phyloP scores from a whole-genome alignment of 768 basidiomycete genomes.

The Suillus alpinus region DNA sequence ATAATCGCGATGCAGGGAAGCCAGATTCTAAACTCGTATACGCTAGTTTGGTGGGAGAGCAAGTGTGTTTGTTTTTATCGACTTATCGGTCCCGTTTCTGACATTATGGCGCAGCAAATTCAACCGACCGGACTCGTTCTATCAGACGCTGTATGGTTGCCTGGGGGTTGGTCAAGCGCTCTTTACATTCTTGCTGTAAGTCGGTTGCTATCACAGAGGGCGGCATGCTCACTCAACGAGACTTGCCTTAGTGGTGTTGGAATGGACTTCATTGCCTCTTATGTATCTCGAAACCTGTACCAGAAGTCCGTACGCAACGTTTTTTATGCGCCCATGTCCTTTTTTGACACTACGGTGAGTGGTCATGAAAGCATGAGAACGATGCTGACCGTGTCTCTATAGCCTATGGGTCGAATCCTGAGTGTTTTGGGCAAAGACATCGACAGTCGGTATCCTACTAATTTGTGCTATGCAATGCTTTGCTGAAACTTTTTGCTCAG shows the following conservation, averaged over 20 bases:
- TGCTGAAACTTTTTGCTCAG: neutral
- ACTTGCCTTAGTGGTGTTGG: constrained; percentile 41
- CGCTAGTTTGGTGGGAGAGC: constrained; percentile 70
- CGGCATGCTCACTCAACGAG: neutral
- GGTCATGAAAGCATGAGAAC: neutral
- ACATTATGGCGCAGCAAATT: constrained; percentile 35
- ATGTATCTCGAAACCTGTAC: constrained; percentile 64
- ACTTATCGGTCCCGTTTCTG: neutral
- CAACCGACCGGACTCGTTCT: constrained; percentile 50
- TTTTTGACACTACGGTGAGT: constrained; percentile 66
- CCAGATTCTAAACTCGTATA: constrained; percentile 62
- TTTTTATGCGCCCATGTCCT: constrained; percentile 71
- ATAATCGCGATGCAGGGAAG: constrained; percentile 59
- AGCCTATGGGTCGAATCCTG: constrained; percentile 60
- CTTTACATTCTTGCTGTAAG: constrained; percentile 59
- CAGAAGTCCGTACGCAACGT: constrained; percentile 51
- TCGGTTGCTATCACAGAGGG: neutral
- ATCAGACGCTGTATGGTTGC: constrained; percentile 61
- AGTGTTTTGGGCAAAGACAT: constrained; percentile 66
- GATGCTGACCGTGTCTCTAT: neutral
- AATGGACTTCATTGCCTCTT: constrained; percentile 55
- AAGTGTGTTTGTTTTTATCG: constrained; percentile 38
- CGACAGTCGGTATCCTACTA: constrained; percentile 40
- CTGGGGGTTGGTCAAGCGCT: constrained; percentile 56
- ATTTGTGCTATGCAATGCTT: neutral